Base-by-base conservation (phyloP, 805 yeast species). In the Dipodascus albidus region DNA sequence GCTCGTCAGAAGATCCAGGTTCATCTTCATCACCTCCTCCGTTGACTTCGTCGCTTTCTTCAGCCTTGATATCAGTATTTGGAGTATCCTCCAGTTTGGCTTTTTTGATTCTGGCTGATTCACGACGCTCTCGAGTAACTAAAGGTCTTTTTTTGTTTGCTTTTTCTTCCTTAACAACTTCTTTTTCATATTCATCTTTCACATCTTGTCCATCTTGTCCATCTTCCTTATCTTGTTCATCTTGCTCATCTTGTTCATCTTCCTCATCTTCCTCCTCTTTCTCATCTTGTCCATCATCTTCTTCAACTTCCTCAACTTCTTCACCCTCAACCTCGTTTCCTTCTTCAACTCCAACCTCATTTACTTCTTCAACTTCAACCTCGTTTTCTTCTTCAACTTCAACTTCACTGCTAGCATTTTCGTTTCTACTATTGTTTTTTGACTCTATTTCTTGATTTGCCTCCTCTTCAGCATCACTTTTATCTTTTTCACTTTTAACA, bases 121-220 rank as follows among this genome's bases (percentile, higher is more conserved):
- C 23, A 14, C 48, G 22, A 15, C 50, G 31, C 31, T 38, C 42
- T 38, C 55, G 21, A 33, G 41, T 3, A 51, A 58, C n/a, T 52
- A n/a, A n/a, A n/a, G 55, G 27, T 22, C 49, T 47, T 51, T 54
- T 23, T 53, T 54, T 38, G 49, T 38, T n/a, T 47, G 59, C 20
- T 35, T 57, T 27, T 41, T 55, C 22, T 51, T 49, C 20, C n/a
- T 14, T 38, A 27, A 52, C 55, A 17, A 54, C 53, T 33, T 55
- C 60, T 42, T 53, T 52, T 20, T 49, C 61, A 44, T 52, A 59
- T 24, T 51, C 57, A 17, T 48, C 52, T 21, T 49, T 55, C 11
- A 23, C 58, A 2, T 33, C 52, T 22, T 23, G 54, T 15, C 52
- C 53, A n/a, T 44, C 55, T 8, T 53, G 57, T 11, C 22, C 53